Evolutionary conservation across 257 asterid genomes (phyloP).

Genomic region (Gentiana dahurica): DNA sequence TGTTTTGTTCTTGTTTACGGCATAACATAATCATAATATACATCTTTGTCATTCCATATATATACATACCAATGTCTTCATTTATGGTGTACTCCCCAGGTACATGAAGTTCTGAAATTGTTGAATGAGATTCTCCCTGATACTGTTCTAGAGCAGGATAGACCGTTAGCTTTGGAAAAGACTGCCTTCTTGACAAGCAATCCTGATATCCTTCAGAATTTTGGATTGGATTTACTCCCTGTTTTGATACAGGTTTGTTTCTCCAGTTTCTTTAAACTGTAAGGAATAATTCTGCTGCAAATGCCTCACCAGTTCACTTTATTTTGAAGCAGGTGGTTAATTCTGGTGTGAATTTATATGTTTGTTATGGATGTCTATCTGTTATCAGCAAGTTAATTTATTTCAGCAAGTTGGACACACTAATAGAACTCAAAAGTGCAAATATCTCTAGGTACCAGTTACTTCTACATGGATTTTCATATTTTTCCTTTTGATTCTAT

Average conservation of each 20-base stretch:
- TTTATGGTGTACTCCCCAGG: constrained; percentile 26
- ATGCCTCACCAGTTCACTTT: constrained; percentile 14
- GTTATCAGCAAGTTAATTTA: constrained; percentile 75
- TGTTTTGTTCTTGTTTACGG: neutral
- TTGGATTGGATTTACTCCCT: constrained; percentile 83
- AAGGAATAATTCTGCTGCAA: neutral
- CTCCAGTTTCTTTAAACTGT: constrained; percentile 6
- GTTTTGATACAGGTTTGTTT: constrained; percentile 64
- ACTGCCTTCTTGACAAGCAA: constrained; percentile 49
- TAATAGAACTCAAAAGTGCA: constrained; percentile 45
- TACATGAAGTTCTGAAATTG: constrained; percentile 65
- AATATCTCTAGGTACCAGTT: constrained; percentile 58
- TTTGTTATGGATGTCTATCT: constrained; percentile 80
- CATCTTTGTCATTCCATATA: no score
- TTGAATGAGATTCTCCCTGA: constrained; percentile 82
- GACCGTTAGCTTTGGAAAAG: constrained; percentile 43
- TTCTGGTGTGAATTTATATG: constrained; percentile 64
- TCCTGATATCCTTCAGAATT: constrained; percentile 67
- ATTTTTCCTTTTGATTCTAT: constrained; percentile 8
- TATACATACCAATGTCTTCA: no score
- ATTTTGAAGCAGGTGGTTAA: constrained; percentile 60
- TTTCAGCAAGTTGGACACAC: constrained; percentile 58
- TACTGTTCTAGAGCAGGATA: constrained; percentile 34
- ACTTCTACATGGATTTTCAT: constrained; percentile 3
- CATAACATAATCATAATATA: no score